These are phyloP conservation scores for Capsicum chinense DNA, from an alignment of 257 asterid species.

Conservation along the genomic window DNA sequence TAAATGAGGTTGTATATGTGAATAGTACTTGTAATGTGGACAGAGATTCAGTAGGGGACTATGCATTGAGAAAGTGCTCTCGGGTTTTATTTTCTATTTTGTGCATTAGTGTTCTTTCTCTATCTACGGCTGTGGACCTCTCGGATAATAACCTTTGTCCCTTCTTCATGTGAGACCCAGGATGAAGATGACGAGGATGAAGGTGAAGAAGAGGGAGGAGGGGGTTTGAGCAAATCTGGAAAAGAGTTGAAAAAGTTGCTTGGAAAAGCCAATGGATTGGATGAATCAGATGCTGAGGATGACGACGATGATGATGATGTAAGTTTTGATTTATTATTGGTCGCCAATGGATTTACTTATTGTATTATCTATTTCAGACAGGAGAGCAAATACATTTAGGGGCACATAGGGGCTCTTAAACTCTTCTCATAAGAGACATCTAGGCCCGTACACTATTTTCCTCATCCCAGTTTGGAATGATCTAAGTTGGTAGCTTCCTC, in stretches of 20 bases:
- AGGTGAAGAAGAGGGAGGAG: conserved; percentile 84
- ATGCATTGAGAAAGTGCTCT: neutral
- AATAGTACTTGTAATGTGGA: conserved; percentile 11
- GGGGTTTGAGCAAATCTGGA: conserved; percentile 90
- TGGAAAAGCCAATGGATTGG: conserved; percentile 81
- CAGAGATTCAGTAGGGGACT: conserved; percentile 15
- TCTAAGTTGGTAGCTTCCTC: neutral
- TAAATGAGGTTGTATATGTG: neutral
- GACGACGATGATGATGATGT: conserved; percentile 87
- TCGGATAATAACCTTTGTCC: neutral
- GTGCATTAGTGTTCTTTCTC: neutral
- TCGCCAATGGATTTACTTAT: neutral
- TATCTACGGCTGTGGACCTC: neutral
- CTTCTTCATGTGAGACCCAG: conserved; percentile 46
- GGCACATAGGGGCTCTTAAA: neutral
- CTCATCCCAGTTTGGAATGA: neutral
- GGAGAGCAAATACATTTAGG: conserved; percentile 6
- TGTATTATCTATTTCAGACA: neutral
- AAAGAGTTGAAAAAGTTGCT: conserved; percentile 96
- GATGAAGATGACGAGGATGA: conserved; percentile 94
- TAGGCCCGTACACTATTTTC: neutral
- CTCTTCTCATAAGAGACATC: neutral
- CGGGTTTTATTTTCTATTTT: neutral
- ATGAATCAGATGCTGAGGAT: conserved; percentile 88
- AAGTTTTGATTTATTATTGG: conserved; percentile 37